phyloP scores from a whole-genome alignment of 306 rosid species.

The Ormosia semicastrata region DNA sequence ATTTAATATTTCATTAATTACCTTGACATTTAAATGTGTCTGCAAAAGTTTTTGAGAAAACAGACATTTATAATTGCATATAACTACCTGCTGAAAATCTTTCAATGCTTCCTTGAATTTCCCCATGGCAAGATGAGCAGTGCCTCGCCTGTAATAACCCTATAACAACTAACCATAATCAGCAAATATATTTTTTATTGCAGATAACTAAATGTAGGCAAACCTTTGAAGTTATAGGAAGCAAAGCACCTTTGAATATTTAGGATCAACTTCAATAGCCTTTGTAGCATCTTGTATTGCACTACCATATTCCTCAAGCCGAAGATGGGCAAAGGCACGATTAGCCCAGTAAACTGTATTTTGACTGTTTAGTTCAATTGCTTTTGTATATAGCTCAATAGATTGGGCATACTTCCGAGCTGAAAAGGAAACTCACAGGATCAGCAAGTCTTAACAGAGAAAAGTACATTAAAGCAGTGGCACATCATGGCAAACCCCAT shows the following conservation, averaged over 20 bases:
- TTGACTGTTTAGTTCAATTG: slow-evolving; percentile 70
- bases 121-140: slow-evolving; percentile 92
- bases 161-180: slow-evolving; percentile 40
- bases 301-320: slow-evolving; percentile 95
- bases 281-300: slow-evolving; percentile 92
- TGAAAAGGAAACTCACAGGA: slow-evolving; percentile 46
- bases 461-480: neutral
- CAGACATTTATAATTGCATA: slow-evolving; percentile 6
- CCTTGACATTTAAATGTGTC: neutral
- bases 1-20: no score
- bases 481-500: slow-evolving; percentile 10
- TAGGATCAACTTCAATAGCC: slow-evolving; percentile 92
- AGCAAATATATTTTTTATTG: slow-evolving; percentile 13
- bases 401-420: slow-evolving; percentile 87
- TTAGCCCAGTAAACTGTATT: slow-evolving; percentile 94
- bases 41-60: neutral
- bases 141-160: slow-evolving; percentile 98
- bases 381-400: slow-evolving; percentile 81
- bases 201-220: slow-evolving; percentile 9
- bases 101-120: slow-evolving; percentile 94
- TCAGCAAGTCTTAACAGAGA: slow-evolving; percentile 28
- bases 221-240: slow-evolving; percentile 2
- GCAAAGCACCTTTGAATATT: slow-evolving; percentile 77
- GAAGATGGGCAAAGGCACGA: slow-evolving; percentile 93
- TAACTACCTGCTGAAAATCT: slow-evolving; percentile 91